Percentiles rank a stretch among this genome's conserved stretches.
These are phyloP conservation scores for Backusella circina DNA, from an alignment of 192 early-diverging fungal genomes.

Conservation along the genomic window DNA sequence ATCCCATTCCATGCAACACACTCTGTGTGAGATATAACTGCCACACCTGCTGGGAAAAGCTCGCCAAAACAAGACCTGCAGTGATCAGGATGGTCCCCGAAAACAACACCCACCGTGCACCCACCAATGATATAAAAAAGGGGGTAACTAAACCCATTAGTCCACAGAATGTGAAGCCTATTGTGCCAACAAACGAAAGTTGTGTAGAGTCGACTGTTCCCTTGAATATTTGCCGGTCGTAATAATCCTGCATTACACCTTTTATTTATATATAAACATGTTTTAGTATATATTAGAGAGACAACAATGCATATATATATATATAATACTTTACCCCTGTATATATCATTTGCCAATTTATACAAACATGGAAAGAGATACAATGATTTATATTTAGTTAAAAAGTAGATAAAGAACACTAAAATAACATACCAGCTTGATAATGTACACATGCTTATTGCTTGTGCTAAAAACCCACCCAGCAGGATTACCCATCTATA, in stretches of 20 bases:
- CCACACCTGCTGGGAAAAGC: constrained; percentile 36
- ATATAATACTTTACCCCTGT: not conserved
- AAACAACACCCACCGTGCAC: constrained; percentile 6
- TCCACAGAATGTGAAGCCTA: not conserved
- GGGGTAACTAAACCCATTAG: constrained; percentile 19
- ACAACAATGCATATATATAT: not conserved
- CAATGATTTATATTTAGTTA: too few species aligned
- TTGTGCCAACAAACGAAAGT: constrained; percentile 23
- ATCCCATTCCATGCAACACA: constrained; percentile 49
- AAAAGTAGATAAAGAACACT: not conserved
- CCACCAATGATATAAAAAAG: constrained; percentile 7
- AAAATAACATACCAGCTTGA: constrained; percentile 5
- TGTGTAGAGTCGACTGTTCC: not conserved
- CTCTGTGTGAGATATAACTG: constrained; percentile 58
- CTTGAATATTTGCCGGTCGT: constrained; percentile 18
- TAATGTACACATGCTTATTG: constrained; percentile 1
- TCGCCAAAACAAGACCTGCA: constrained; percentile 16
- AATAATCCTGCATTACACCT: constrained; percentile 38
- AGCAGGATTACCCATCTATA: not conserved
- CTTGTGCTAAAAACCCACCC: not conserved
- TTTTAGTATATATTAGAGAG: not conserved
- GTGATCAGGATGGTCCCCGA: constrained; percentile 7
- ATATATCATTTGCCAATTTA: not conserved
- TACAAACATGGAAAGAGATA: not conserved
- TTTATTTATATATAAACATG: not conserved